These are phyloP conservation scores for Triticum urartu DNA, from an alignment of 176 grass and related monocot species.

Conservation along the genomic window DNA sequence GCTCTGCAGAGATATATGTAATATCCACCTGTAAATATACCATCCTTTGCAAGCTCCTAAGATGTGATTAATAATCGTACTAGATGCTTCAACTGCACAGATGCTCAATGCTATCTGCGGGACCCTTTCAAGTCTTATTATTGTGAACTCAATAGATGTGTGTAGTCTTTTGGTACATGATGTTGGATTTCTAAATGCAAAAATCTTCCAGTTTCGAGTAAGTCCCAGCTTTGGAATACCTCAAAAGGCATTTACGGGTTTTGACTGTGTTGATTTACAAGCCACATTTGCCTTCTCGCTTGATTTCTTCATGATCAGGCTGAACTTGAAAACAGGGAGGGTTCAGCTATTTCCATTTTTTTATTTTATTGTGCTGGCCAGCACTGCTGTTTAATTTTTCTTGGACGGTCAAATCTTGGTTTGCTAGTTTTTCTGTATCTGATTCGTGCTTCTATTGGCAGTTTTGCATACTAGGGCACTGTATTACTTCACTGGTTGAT, in stretches of 20 bases:
- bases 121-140: not conserved
- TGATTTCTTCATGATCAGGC: not conserved
- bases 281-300: not conserved
- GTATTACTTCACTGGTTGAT: too few species aligned
- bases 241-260: not conserved
- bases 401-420: not conserved
- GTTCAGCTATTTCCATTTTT: not conserved
- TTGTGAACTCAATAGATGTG: not conserved
- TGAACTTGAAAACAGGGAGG: not conserved
- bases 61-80: not conserved
- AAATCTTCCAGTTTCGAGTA: not conserved
- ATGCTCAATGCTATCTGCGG: not conserved
- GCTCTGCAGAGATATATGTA: not conserved
- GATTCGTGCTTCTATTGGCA: not conserved
- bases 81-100: not conserved
- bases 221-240: not conserved
- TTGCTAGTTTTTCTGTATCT: not conserved
- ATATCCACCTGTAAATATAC: constrained; percentile 36
- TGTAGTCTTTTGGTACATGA: not conserved
- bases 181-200: not conserved
- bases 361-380: not conserved
- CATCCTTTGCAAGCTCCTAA: constrained; percentile 25
- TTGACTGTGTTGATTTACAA: not conserved
- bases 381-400: not conserved
- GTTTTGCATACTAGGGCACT: not conserved